Conservation (phyloP, 2,329 filamentous ascomycete genomes). For the Sclerotinia borealis region DNA sequence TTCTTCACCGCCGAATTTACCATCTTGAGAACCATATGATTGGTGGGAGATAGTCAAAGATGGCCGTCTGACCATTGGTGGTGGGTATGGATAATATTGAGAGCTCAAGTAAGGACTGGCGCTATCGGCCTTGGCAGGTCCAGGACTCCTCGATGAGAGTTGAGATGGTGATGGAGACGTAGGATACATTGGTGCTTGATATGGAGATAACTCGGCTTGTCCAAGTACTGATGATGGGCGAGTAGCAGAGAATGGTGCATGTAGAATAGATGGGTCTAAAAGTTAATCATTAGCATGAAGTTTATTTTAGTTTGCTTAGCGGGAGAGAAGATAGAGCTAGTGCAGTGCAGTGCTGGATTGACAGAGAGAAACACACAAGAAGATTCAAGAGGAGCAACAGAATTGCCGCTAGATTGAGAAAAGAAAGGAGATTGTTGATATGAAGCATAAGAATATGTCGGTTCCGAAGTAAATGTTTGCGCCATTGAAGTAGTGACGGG, state of each 20-base stretch:
- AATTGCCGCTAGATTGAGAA: slow-evolving; percentile 48
- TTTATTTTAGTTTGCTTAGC: slow-evolving; percentile 5
- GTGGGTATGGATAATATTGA: slow-evolving; percentile 30
- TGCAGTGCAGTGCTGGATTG: slow-evolving; percentile 29
- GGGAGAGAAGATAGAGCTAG: slow-evolving; percentile 2
- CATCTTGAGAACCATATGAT: slow-evolving; percentile 28
- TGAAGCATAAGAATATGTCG: slow-evolving; percentile 18
- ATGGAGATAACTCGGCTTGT: slow-evolving; percentile 24
- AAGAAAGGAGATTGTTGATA: slow-evolving; percentile 41
- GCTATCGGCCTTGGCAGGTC: slow-evolving; percentile 27
- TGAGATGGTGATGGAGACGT: slow-evolving; percentile 30
- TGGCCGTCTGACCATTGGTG: slow-evolving; percentile 20
- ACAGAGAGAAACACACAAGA: slow-evolving; percentile 47
- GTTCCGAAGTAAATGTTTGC: slow-evolving; percentile 19
- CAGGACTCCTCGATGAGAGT: slow-evolving; percentile 27
- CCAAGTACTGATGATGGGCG: slow-evolving; percentile 25
- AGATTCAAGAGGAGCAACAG: slow-evolving; percentile 45
- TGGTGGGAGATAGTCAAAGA: slow-evolving; percentile 26
- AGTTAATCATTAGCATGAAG: slow-evolving; percentile 22
- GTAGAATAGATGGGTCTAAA: slow-evolving; percentile 32
- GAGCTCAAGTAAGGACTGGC: slow-evolving; percentile 30
- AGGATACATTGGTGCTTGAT: slow-evolving; percentile 29
- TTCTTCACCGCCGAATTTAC: slow-evolving; percentile 31
- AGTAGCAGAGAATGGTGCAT: slow-evolving; percentile 24
- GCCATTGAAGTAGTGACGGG: slow-evolving; percentile 14